A percentile compares a stretch with the other conserved stretches of the same genome.
Conservation (phyloP, 768 basidiomycete species). For the Leccinum rimulosum region DNA sequence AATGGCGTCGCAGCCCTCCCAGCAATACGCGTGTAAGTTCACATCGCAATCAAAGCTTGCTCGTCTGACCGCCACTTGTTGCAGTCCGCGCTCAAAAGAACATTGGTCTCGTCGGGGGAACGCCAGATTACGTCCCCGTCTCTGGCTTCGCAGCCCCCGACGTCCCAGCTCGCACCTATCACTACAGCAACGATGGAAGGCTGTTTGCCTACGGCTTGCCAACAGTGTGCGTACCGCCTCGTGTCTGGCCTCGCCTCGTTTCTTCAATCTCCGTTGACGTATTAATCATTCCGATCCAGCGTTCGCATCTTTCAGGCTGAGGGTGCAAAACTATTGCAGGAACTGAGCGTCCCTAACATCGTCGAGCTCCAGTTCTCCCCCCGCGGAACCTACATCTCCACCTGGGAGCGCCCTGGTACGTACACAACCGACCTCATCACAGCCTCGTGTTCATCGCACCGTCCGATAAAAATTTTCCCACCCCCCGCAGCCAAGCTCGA, state of each 20-base stretch:
- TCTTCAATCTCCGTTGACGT: slow-evolving; percentile 11
- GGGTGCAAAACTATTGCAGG: slow-evolving; percentile 68
- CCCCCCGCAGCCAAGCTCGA: slow-evolving; percentile 67
- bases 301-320: slow-evolving; percentile 77
- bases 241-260: slow-evolving; percentile 9
- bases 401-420: slow-evolving; percentile 88
- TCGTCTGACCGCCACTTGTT: slow-evolving; percentile 18
- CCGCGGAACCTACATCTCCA: slow-evolving; percentile 87
- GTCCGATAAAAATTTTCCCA: slow-evolving; percentile 9
- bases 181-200: slow-evolving; percentile 85
- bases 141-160: slow-evolving; percentile 66
- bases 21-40: slow-evolving; percentile 85
- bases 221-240: slow-evolving; percentile 51
- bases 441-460: slow-evolving; percentile 25
- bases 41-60: slow-evolving; percentile 1
- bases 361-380: slow-evolving; percentile 92
- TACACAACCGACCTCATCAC: slow-evolving; percentile 9
- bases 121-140: slow-evolving; percentile 69
- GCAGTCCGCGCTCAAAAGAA: slow-evolving; percentile 90
- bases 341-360: slow-evolving; percentile 71
- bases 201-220: slow-evolving; percentile 84
- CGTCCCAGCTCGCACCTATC: slow-evolving; percentile 68
- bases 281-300: slow-evolving; percentile 35
- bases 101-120: slow-evolving; percentile 79
- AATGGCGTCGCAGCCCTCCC: slow-evolving; percentile 70